phyloP scores from a whole-genome alignment of 2,329 filamentous ascomycete genomes.

The Cercospora berteroae region DNA sequence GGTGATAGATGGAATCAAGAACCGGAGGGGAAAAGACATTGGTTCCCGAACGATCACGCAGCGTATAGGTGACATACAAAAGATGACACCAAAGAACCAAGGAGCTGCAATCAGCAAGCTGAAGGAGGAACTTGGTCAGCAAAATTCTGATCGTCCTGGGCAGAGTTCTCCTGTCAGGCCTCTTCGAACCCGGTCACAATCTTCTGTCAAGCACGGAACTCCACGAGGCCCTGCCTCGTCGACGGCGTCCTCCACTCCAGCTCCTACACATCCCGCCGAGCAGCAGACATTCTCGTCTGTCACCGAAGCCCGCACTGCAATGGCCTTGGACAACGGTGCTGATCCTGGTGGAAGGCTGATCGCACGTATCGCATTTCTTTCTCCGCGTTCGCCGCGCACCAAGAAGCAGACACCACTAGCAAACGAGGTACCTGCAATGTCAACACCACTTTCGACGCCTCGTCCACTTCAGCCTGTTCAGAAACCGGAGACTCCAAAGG shows the following conservation, averaged over 20 bases:
- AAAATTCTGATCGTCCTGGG: not conserved
- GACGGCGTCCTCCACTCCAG: not conserved
- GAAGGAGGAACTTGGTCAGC: not conserved
- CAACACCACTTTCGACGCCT: not conserved
- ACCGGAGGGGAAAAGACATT: not conserved
- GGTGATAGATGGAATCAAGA: constrained; percentile 1
- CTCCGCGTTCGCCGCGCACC: constrained; percentile 1
- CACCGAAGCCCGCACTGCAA: not conserved
- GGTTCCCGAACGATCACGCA: constrained; percentile 6
- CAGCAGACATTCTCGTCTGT: not conserved
- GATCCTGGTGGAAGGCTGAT: constrained; percentile 13
- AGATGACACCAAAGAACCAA: constrained; percentile 9
- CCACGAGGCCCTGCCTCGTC: not conserved
- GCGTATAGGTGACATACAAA: constrained; percentile 1
- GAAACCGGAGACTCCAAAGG: not conserved
- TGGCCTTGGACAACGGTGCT: constrained; percentile 17
- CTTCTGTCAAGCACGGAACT: not conserved
- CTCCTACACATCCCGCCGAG: not conserved
- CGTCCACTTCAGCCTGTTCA: not conserved
- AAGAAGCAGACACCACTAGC: not conserved
- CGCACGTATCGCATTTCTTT: constrained; percentile 11
- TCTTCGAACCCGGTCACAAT: not conserved
- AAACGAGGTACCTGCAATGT: not conserved
- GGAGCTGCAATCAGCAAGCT: not conserved
- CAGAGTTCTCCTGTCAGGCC: not conserved